Base-by-base conservation (phyloP, 163 green algal genomes). In the Chloroidium sp. region DNA sequence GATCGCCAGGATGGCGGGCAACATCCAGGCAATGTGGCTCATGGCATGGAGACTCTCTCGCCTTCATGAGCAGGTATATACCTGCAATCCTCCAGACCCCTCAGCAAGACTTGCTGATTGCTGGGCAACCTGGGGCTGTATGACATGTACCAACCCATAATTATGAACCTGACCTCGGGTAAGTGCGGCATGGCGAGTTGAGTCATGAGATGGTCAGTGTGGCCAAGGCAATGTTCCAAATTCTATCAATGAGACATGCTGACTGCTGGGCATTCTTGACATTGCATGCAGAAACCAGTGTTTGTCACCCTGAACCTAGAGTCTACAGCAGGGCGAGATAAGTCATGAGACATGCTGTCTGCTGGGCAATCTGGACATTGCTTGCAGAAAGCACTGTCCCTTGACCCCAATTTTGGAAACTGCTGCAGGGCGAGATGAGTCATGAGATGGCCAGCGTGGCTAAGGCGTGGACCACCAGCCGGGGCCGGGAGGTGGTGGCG, bases 381-480 rank as follows among this genome's bases (percentile, higher is more conserved):
- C 36, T 36, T 36, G 36, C 36, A 36, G 36, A 36, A 36, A 36
- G 36, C 36, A 36, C 36, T 36, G 36, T 36, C 36, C 36, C 36
- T 36, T 36, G 36, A 36, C 62, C 57, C 6, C 1, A 64, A 0
- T 80, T 36, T 36, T 36, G 36, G 36, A 36, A 36, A 36, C 36
- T 36, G 36, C 59, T 57, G 78, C 78, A 81, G 59, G 94, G 93
- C 59, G 83, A 81, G 36, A 95, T 97, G 91, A 95, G 86, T 0
- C 92, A 96, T 82, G 93, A 93, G 81, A 88, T 92, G 84, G 91
- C 91, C 8, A 91, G 82, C 69, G 88, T 95, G 80, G 90, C 94
- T 62, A 97, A 98, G 91, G 91, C 93, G 0, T 98, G 94, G 93
- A 97, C 85, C 81, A 97, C 93, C 2, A 83, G 91, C 64, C 82